Evolutionary conservation across 164 flowering plant genomes (phyloP).

Genomic region (Akebia trifoliata): DNA sequence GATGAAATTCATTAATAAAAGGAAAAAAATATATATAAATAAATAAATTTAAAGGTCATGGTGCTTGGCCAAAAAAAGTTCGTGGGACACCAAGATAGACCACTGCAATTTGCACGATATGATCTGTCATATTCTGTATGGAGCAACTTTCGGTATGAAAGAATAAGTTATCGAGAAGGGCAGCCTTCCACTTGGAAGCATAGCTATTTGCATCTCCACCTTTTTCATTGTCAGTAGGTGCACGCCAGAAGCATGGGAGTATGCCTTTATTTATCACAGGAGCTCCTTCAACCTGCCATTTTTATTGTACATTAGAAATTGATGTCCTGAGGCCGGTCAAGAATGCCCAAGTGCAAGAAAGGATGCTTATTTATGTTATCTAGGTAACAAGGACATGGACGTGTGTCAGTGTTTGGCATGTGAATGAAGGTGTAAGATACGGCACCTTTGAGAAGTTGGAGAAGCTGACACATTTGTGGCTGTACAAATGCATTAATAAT

Average conservation of each 20-base stretch:
- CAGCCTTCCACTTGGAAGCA: constrained; percentile 67
- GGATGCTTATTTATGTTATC: no score
- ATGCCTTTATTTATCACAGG: constrained; percentile 59
- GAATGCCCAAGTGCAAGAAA: background rate
- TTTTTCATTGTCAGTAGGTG: constrained; percentile 94
- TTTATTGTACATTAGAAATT: constrained; percentile 4
- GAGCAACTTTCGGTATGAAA: constrained; percentile 59
- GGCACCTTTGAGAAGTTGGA: no score
- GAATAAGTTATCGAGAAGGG: constrained; percentile 45
- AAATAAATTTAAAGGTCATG: no score
- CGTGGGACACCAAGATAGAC: constrained; percentile 43
- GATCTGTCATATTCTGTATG: constrained; percentile 34
- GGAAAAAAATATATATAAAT: no score
- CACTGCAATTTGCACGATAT: constrained; percentile 40
- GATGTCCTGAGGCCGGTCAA: background rate
- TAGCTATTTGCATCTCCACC: constrained; percentile 76
- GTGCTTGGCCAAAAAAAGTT: no score
- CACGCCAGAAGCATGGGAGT: constrained; percentile 94
- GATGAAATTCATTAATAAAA: no score
- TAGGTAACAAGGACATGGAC: no score
- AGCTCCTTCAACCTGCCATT: constrained; percentile 64
- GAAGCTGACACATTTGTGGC: no score
- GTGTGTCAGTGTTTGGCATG: no score
- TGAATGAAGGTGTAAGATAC: no score
- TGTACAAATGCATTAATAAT: no score